Percentiles rank a stretch among this genome's conserved stretches.
Evolutionary conservation across 179 eudicot species (phyloP).

Genomic region (Corrigiola litoralis): DNA sequence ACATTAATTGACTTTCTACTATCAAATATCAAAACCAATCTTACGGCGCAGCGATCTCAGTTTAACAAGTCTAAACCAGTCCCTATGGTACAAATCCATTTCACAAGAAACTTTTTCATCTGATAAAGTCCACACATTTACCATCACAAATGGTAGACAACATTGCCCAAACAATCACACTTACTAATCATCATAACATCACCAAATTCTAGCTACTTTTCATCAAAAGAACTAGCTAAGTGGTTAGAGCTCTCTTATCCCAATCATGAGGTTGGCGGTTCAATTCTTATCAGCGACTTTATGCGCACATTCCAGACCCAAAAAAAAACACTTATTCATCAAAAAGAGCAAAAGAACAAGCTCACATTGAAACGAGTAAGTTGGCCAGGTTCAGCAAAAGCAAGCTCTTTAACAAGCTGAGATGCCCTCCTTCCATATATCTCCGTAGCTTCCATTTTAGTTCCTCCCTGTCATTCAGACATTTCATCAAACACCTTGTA

Average conservation of each 20-base stretch:
- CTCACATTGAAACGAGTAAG: slow-evolving; percentile 72
- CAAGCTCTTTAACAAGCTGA: slow-evolving; percentile 76
- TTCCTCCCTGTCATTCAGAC: slow-evolving; percentile 13
- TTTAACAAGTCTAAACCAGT: too few species aligned
- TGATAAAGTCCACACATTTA: too few species aligned
- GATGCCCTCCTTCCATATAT: slow-evolving; percentile 75
- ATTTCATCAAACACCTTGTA: slow-evolving; percentile 37
- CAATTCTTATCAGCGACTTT: neutral
- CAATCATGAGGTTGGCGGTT: too few species aligned
- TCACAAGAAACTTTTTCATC: neutral
- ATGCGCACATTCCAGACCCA: neutral
- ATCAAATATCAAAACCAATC: too few species aligned
- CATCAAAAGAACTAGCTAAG: too few species aligned
- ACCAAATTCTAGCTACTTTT: too few species aligned
- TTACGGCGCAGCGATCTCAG: too few species aligned
- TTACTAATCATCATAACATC: too few species aligned
- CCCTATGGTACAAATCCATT: neutral
- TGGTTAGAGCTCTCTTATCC: too few species aligned
- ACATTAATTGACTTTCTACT: too few species aligned
- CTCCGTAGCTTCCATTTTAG: slow-evolving; percentile 31
- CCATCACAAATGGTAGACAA: neutral
- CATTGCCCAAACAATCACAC: too few species aligned
- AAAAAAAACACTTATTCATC: neutral
- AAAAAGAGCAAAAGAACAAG: neutral
- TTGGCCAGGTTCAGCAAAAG: slow-evolving; percentile 72